A percentile compares a stretch with the other conserved stretches of the same genome.
These are phyloP conservation scores for Takakia lepidozioides DNA, from an alignment of 225 moss, liverwort and hornwort genomes.

Conservation along the genomic window DNA sequence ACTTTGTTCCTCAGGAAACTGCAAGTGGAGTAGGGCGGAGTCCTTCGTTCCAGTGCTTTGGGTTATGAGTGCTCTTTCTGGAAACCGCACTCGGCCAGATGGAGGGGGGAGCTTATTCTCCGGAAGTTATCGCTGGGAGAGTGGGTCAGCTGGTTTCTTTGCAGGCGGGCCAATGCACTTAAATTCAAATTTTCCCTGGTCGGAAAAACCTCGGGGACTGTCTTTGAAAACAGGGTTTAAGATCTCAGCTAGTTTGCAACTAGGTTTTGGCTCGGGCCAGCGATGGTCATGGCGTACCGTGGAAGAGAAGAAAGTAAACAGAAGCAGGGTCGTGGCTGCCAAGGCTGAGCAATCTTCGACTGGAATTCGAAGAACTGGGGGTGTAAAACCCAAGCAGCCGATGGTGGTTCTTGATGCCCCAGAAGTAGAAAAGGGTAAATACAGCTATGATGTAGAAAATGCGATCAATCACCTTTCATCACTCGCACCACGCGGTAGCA, in stretches of 20 bases:
- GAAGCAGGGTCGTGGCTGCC: constrained; percentile 9
- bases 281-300: neutral
- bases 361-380: constrained; percentile 11
- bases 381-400: constrained; percentile 24
- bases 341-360: constrained; percentile 15
- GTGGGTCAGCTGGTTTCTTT: too few relatives aligned
- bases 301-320: neutral
- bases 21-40: too few relatives aligned
- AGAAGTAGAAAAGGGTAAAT: constrained; percentile 80
- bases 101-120: neutral
- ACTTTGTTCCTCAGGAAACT: neutral
- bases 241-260: neutral
- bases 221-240: neutral
- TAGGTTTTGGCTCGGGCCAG: constrained; percentile 2
- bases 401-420: constrained; percentile 31
- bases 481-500: constrained; percentile 85
- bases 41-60: too few relatives aligned
- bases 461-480: constrained; percentile 72
- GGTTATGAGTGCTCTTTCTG: neutral
- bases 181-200: neutral
- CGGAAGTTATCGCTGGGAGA: neutral
- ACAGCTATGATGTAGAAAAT: constrained; percentile 77
- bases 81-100: neutral
- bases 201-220: neutral
- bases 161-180: neutral